Conservation (phyloP, 345 rosid genomes). For the Excoecaria agallocha region DNA sequence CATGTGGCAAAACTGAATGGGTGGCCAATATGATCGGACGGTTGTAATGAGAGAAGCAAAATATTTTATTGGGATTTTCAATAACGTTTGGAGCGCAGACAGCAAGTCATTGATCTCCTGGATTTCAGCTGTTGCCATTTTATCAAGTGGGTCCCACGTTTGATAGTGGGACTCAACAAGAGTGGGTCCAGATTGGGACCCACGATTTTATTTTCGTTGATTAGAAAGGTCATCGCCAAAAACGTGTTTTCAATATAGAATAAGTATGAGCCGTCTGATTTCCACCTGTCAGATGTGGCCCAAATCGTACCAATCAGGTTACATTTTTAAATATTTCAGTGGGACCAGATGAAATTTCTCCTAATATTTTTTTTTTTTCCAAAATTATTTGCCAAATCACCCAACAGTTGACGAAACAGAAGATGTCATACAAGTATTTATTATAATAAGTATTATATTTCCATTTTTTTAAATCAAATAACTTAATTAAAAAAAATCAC, state of each 20-base stretch:
- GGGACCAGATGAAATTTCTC: background rate
- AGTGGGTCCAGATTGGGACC: background rate
- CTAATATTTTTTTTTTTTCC: too few relatives aligned
- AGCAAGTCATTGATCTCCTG: background rate
- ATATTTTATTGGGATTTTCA: background rate
- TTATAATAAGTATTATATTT: too few relatives aligned
- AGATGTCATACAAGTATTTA: too few relatives aligned
- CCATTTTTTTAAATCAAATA: too few relatives aligned
- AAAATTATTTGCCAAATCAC: too few relatives aligned
- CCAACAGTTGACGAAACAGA: too few relatives aligned
- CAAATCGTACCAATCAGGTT: background rate
- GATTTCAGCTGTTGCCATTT: background rate
- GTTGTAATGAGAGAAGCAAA: background rate
- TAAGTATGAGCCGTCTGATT: constrained; percentile 6
- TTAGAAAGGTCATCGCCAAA: background rate
- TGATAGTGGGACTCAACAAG: background rate
- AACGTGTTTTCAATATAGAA: background rate
- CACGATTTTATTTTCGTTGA: background rate
- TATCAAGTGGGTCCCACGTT: background rate
- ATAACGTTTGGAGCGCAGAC: background rate
- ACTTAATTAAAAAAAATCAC: too few relatives aligned
- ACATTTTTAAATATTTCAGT: background rate
- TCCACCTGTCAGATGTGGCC: background rate
- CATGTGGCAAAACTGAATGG: background rate
- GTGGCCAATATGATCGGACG: background rate